phyloP scores from a whole-genome alignment of 2,329 filamentous ascomycete species.

The Stemphylium beticola region DNA sequence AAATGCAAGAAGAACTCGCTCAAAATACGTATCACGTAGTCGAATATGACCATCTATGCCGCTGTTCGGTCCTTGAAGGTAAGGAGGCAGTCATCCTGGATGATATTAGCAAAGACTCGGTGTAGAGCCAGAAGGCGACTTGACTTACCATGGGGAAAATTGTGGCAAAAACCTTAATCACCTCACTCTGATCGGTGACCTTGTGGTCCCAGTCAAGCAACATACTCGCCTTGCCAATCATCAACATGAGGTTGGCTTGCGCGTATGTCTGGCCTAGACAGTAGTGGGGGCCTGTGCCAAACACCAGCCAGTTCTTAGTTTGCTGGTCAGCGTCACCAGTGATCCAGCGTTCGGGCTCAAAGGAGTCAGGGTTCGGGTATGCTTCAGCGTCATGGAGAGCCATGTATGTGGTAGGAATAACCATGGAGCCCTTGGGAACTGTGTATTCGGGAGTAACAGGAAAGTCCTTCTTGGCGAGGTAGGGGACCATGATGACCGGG shows the following conservation, averaged over 20 bases:
- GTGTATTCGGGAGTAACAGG: slow-evolving; percentile 87
- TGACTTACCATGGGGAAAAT: slow-evolving; percentile 90
- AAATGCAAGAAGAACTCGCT: slow-evolving; percentile 34
- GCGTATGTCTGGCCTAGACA: slow-evolving; percentile 95
- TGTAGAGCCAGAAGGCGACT: neutral
- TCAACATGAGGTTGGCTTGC: slow-evolving; percentile 82
- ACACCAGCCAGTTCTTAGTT: slow-evolving; percentile 96
- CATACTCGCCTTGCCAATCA: slow-evolving; percentile 89
- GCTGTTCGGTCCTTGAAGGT: slow-evolving; percentile 62
- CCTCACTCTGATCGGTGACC: slow-evolving; percentile 80
- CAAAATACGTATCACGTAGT: slow-evolving; percentile 29
- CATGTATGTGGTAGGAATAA: slow-evolving; percentile 89
- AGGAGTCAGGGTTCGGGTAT: slow-evolving; percentile 82
- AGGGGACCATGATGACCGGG: slow-evolving; percentile 96
- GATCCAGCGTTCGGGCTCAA: slow-evolving; percentile 67
- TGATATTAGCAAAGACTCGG: slow-evolving; percentile 21
- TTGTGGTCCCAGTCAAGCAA: slow-evolving; percentile 90
- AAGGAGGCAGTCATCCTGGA: slow-evolving; percentile 81
- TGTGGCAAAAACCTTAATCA: slow-evolving; percentile 97
- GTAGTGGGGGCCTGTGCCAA: slow-evolving; percentile 95
- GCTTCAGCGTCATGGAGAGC: slow-evolving; percentile 91
- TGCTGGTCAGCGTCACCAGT: slow-evolving; percentile 86
- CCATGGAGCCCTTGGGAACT: slow-evolving; percentile 94
- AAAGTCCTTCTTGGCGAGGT: slow-evolving; percentile 93
- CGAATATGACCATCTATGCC: slow-evolving; percentile 21